Percentiles rank a stretch among this genome's conserved stretches.
phyloP scores from a whole-genome alignment of 2,329 filamentous ascomycete genomes.

The Alternaria viburni region DNA sequence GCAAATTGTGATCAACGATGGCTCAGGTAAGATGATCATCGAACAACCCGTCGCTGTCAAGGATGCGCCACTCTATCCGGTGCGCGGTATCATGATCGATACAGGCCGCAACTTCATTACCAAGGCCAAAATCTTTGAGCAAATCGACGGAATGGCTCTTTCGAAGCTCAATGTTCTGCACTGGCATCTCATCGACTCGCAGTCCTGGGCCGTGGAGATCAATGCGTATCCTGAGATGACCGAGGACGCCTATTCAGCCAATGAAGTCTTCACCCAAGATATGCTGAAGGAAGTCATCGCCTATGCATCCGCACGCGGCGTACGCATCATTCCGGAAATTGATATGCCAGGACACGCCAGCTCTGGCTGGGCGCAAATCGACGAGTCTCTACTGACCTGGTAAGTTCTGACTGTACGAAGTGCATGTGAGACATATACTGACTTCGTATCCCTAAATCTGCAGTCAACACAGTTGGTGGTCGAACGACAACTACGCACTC shows the following conservation, averaged over 20 bases:
- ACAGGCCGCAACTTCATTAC: constrained; percentile 62
- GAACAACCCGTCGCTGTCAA: constrained; percentile 61
- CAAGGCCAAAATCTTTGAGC: constrained; percentile 59
- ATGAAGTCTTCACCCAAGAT: constrained; percentile 55
- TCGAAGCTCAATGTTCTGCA: constrained; percentile 65
- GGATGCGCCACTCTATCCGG: constrained; percentile 60
- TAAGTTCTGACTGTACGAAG: too few relatives aligned
- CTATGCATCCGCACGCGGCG: constrained; percentile 61
- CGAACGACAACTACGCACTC: constrained; percentile 61
- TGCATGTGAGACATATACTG: too few relatives aligned
- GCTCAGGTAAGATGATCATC: constrained; percentile 53
- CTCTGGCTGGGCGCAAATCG: constrained; percentile 63
- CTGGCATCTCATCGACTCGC: constrained; percentile 63
- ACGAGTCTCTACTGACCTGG: constrained; percentile 63
- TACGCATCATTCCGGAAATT: constrained; percentile 67
- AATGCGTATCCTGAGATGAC: constrained; percentile 59
- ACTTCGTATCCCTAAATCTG: too few relatives aligned
- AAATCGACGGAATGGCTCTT: constrained; percentile 62
- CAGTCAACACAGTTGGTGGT: constrained; percentile 63
- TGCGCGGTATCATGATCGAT: constrained; percentile 64
- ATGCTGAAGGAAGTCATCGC: constrained; percentile 54
- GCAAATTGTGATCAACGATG: constrained; percentile 60
- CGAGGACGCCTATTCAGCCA: constrained; percentile 60
- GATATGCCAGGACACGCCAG: constrained; percentile 67
- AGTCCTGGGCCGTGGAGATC: constrained; percentile 63